Evolutionary conservation across 1,284 basidiomycete genomes (phyloP), one percentile per base, ranked within the genome.

Genomic region (Takashimella koratensis): DNA sequence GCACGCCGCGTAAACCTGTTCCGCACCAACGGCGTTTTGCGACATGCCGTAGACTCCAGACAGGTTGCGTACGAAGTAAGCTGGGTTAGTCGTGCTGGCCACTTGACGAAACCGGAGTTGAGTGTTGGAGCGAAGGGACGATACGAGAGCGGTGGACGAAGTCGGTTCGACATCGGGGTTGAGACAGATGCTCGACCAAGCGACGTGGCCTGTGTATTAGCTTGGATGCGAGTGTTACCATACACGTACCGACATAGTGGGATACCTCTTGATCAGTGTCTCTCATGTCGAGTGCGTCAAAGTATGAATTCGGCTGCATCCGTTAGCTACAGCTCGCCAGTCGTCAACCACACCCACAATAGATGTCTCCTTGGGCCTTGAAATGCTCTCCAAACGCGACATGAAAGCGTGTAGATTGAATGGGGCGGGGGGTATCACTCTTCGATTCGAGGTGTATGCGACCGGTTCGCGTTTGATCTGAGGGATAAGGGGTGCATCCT

Each of bases 41-140:
- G 52, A 52, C 13, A 51, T 21, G 4, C 58, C 59, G 16, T 60
- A 63, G 3, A 63, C 58, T 5, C 47, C 47, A 5, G 52, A 55
- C 1, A 56, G 58, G 47, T 63, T 63, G 36, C 53, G 47, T 26
- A 63, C 49, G 39, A 63, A 63, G 48, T 50, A 60, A 3, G 56
- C 61, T 3, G 61, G 61, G n/a, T 58, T 44, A 1, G 51, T 50
- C 5, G 51, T 51, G 27, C 58, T 59, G 0, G 58, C 58, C 19
- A 63, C 61, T 24, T 63, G 61, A 6, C 61, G 59, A 42, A 56
- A 63, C 2, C 50, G 54, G 5, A 57, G 50, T 21, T 60, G 58
- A 0, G 58, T 55, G 4, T 57, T 55, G 1, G 58, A 52, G 11
- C 58, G 54, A 6, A 52, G 57, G n/a, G 54, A 54, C 56, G 48